Conservation (phyloP, 805 yeast genomes). For the Candida endomychidarum region DNA sequence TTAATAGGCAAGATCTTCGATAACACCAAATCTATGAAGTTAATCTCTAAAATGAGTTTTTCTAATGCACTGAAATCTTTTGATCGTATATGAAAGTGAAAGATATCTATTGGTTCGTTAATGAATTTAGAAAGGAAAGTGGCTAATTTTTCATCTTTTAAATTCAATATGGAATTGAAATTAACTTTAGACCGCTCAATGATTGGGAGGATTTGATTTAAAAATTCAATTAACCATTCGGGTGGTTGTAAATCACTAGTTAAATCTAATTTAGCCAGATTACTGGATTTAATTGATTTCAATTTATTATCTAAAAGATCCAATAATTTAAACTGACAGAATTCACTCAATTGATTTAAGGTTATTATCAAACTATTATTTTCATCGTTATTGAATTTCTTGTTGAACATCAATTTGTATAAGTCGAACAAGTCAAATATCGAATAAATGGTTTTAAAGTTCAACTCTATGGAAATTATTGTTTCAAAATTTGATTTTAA, state of each 20-base stretch:
- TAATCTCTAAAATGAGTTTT: slow-evolving; percentile 48
- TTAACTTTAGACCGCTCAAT: slow-evolving; percentile 40
- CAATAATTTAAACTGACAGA: slow-evolving; percentile 27
- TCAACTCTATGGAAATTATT: slow-evolving; percentile 62
- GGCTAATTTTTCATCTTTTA: slow-evolving; percentile 33
- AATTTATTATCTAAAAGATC: slow-evolving; percentile 28
- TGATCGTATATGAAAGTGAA: slow-evolving; percentile 31
- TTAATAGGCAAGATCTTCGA: slow-evolving; percentile 52
- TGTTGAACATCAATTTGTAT: slow-evolving; percentile 67
- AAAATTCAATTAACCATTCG: slow-evolving; percentile 74
- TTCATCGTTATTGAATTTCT: slow-evolving; percentile 27
- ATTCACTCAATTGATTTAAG: slow-evolving; percentile 23
- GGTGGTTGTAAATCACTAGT: slow-evolving; percentile 72
- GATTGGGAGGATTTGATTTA: slow-evolving; percentile 58
- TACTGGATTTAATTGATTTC: slow-evolving; percentile 33
- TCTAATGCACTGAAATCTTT: slow-evolving; percentile 32
- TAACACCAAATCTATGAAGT: slow-evolving; percentile 58
- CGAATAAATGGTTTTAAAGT: slow-evolving; percentile 53
- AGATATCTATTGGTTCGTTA: slow-evolving; percentile 45
- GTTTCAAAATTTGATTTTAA: slow-evolving; percentile 66
- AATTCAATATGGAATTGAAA: slow-evolving; percentile 41
- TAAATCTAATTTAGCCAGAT: slow-evolving; percentile 40
- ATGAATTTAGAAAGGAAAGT: slow-evolving; percentile 43
- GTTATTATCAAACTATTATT: slow-evolving; percentile 19
- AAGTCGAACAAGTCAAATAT: slow-evolving; percentile 64